A percentile compares a stretch with the other conserved stretches of the same genome.
Conservation (phyloP, 2,329 filamentous ascomycete genomes). For the Ophiocordyceps camponoti-floridani region DNA sequence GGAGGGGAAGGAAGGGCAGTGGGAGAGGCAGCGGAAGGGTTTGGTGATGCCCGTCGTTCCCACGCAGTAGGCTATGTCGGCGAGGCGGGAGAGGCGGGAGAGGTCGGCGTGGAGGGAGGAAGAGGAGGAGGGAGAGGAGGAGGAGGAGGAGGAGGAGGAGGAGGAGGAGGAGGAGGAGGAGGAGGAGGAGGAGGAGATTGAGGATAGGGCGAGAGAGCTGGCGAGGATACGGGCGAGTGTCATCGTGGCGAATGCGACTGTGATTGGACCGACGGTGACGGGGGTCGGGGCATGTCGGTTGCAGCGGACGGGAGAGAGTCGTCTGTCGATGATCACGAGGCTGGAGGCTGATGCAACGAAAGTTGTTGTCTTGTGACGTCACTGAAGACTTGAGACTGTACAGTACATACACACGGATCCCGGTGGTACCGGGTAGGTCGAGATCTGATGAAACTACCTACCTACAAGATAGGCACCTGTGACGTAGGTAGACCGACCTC, state of each 20-base stretch:
- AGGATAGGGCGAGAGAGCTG: neutral
- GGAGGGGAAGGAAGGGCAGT: constrained; percentile 65
- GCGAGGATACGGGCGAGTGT: neutral
- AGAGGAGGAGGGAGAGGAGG: constrained; percentile 26
- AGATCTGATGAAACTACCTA: no score
- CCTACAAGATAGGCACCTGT: no score
- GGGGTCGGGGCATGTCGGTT: neutral
- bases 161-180: constrained; percentile 20
- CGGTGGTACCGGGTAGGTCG: no score
- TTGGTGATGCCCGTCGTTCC: constrained; percentile 64
- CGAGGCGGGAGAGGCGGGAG: constrained; percentile 75
- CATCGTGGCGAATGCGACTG: neutral
- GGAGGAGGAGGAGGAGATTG: constrained; percentile 29
- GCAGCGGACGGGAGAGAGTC: no score
- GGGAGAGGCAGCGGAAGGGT: constrained; percentile 72
- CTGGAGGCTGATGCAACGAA: no score
- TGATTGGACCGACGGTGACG: neutral
- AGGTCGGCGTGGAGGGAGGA: constrained; percentile 56
- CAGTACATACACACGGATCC: no score
- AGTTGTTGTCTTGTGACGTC: no score
- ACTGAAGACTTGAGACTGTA: no score
- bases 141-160: constrained; percentile 22
- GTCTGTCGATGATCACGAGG: no score
- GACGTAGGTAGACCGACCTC: no score
- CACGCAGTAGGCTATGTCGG: constrained; percentile 91